Base-by-base conservation (phyloP, 164 flowering plant genomes). In the Platanus orientalis region DNA sequence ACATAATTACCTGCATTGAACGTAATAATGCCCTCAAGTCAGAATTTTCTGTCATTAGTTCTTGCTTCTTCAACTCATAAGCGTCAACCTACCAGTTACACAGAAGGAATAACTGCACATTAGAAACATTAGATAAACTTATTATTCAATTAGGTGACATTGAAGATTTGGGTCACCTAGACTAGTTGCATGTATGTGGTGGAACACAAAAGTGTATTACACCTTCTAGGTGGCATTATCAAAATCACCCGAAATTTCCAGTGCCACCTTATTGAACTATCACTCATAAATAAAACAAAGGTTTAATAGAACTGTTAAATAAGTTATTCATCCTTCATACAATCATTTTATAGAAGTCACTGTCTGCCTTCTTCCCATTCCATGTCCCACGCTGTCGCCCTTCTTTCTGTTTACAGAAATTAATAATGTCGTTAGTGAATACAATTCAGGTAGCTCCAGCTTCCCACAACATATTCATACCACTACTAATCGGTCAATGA, bases 371-470 rank as follows among this genome's bases (percentile, higher is more conserved):
- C 83, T 92, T 95, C 51, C 92, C 97, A 75, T 84, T 92, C 99
- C 99, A 94, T 39, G 96, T 92, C 51, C 99, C 99, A 72, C 99
- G 96, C 59, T 92, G 99, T 21, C 99, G 82, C 53, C 99, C 99
- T 85, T 94, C 99, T 86, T 94, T 94, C 99, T 94, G 84, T 75
- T 62, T 5, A 34, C 23, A 76, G 4, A 59, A 5, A 44, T 48
- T 54, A 71, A 14, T 14, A 61, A 70, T 23, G 60, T 56, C 19
- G 42, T 70, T 48, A 62, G 26, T 34, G 27, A 44, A 16, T 57
- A 17, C 11, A 17, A 6, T n/a, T 54, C 25, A 12, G 6, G 17
- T 20, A 17, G 1, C 17, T 42, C 47, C 2, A 45, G 30, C 26
- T 23, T 58, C 60, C 56, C 19, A 44, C 6, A 6, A 42, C 21